Conservation (phyloP, 2,329 filamentous ascomycete genomes). For the Alternaria metachromatica region DNA sequence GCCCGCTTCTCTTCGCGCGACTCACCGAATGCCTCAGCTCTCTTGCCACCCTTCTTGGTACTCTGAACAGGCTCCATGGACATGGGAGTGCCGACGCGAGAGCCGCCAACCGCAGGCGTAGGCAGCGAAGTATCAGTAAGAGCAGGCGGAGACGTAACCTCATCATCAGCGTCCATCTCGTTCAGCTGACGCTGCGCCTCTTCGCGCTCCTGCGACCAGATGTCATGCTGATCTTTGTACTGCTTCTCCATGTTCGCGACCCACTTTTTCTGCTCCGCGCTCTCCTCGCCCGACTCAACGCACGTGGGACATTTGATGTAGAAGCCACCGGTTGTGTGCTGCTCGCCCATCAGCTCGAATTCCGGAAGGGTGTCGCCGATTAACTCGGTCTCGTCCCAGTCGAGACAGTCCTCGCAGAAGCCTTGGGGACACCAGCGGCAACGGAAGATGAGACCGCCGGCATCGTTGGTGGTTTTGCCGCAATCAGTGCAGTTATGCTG, state of each 20-base stretch:
- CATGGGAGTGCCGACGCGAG: constrained; percentile 33
- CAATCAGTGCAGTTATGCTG: constrained; percentile 64
- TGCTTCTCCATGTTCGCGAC: constrained; percentile 23
- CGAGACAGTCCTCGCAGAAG: constrained; percentile 66
- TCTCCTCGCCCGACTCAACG: constrained; percentile 19
- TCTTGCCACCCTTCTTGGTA: constrained; percentile 11
- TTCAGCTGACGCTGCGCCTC: constrained; percentile 24
- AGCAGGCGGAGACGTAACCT: constrained; percentile 28
- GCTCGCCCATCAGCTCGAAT: constrained; percentile 59
- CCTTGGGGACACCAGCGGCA: constrained; percentile 63
- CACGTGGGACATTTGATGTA: constrained; percentile 61
- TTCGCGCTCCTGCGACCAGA: constrained; percentile 27
- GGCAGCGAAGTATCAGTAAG: constrained; percentile 36
- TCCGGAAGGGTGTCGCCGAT: constrained; percentile 61
- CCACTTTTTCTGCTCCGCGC: constrained; percentile 33
- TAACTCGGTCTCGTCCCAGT: constrained; percentile 59
- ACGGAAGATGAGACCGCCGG: constrained; percentile 58
- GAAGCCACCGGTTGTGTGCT: constrained; percentile 53
- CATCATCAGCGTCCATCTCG: constrained; percentile 20
- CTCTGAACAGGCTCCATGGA: background rate
- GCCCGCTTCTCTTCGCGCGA: constrained; percentile 20
- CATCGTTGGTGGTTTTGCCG: constrained; percentile 57
- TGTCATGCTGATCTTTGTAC: constrained; percentile 34
- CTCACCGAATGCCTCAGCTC: constrained; percentile 7
- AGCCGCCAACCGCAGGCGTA: constrained; percentile 29